A percentile compares a stretch with the other conserved stretches of the same genome.
Conservation (phyloP, 2,329 filamentous ascomycete genomes). For the Aureobasidium sp. region DNA sequence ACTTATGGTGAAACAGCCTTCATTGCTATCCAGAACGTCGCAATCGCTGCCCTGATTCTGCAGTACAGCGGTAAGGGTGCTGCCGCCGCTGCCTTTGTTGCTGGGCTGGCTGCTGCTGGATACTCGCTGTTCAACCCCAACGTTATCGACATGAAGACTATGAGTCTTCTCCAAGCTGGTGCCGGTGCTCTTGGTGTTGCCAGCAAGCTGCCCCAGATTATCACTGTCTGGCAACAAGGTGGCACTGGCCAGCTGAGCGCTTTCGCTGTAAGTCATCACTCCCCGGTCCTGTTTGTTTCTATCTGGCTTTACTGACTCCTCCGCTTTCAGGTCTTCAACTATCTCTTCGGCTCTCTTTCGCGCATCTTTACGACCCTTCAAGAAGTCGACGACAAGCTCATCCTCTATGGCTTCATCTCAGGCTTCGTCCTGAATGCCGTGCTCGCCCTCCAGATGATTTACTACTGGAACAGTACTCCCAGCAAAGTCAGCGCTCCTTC, state of each 20-base stretch:
- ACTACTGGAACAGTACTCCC: constrained; percentile 76
- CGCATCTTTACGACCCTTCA: constrained; percentile 97
- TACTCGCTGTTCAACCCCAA: constrained; percentile 63
- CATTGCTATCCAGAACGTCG: constrained; percentile 86
- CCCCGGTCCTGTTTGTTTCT: neutral
- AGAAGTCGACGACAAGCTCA: constrained; percentile 93
- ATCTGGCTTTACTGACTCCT: neutral
- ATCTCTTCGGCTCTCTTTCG: constrained; percentile 82
- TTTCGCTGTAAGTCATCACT: constrained; percentile 68
- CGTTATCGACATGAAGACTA: constrained; percentile 57
- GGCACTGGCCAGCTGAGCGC: constrained; percentile 93
- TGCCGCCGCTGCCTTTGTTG: constrained; percentile 70
- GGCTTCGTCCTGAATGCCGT: constrained; percentile 86
- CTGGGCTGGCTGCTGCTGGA: constrained; percentile 61
- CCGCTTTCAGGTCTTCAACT: constrained; percentile 86
- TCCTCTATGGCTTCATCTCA: constrained; percentile 88
- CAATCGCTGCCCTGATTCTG: constrained; percentile 80
- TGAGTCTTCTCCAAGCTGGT: constrained; percentile 74
- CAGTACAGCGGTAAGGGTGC: constrained; percentile 66
- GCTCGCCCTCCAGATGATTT: constrained; percentile 82
- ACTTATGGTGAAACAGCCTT: constrained; percentile 93
- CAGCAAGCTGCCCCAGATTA: constrained; percentile 90
- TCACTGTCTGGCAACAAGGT: constrained; percentile 75
- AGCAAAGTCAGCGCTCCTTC: constrained; percentile 30
- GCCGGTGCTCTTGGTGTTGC: constrained; percentile 77